phyloP scores from a whole-genome alignment of 179 eudicot species.

The Amaranthus tricolor region DNA sequence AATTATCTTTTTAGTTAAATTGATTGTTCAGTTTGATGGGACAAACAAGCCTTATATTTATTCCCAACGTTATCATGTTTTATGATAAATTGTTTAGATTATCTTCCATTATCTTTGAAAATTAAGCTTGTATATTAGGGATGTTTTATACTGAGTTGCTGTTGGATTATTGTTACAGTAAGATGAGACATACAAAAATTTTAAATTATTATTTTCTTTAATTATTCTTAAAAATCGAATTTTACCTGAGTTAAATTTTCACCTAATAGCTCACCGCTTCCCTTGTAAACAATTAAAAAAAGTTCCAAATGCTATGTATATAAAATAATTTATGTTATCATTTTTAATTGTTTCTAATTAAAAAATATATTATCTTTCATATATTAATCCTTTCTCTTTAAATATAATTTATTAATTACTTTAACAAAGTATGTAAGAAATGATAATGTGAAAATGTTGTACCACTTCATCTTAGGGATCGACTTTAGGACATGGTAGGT shows the following conservation, averaged over 20 bases:
- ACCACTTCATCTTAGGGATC: too few species aligned
- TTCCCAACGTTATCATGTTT: constrained; percentile 12
- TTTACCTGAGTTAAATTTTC: too few species aligned
- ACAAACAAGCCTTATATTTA: constrained; percentile 12
- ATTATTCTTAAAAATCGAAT: neutral
- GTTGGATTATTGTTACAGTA: constrained; percentile 20
- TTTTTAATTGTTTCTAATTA: neutral
- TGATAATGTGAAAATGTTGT: too few species aligned
- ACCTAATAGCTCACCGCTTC: too few species aligned
- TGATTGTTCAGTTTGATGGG: constrained; percentile 9
- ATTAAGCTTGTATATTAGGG: constrained; percentile 3
- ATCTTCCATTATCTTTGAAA: neutral
- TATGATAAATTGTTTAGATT: neutral
- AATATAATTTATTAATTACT: too few species aligned
- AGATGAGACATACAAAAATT: constrained; percentile 22
- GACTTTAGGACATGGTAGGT: too few species aligned
- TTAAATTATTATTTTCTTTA: neutral
- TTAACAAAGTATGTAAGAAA: too few species aligned
- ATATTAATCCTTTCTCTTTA: too few species aligned
- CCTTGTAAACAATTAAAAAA: too few species aligned
- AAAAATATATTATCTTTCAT: too few species aligned
- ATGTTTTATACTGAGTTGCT: constrained; percentile 18
- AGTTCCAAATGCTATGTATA: neutral
- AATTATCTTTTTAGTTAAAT: neutral
- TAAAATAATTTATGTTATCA: constrained; percentile 1